Evolutionary conservation across 805 yeast species (phyloP).

Genomic region (Isabelozyma gotoi): DNA sequence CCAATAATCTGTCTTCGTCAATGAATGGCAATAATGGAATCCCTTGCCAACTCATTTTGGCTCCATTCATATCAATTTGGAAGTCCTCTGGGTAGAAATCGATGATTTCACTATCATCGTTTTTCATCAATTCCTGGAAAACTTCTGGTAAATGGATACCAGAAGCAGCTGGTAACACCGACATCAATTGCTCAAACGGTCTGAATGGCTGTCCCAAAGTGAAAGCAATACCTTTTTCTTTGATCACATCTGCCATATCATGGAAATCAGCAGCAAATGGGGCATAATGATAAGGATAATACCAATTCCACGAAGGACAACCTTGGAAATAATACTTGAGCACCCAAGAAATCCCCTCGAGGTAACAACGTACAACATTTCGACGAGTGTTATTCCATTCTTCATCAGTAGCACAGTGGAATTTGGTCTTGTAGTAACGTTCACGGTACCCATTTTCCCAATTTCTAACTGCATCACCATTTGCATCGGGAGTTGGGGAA

Average conservation of each 20-base stretch:
- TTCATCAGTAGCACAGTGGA: constrained; percentile 55
- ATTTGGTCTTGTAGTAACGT: constrained; percentile 79
- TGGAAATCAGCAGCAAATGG: constrained; percentile 92
- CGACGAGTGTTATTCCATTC: constrained; percentile 53
- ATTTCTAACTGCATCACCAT: constrained; percentile 55
- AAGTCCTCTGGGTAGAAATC: constrained; percentile 91
- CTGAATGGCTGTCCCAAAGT: constrained; percentile 73
- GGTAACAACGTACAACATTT: constrained; percentile 66
- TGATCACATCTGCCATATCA: constrained; percentile 47
- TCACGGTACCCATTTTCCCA: constrained; percentile 87
- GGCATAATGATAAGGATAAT: constrained; percentile 94
- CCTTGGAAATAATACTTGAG: constrained; percentile 93
- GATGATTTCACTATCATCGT: constrained; percentile 75
- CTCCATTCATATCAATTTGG: constrained; percentile 92
- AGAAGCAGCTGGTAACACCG: constrained; percentile 92
- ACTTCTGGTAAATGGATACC: constrained; percentile 81
- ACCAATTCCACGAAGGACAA: constrained; percentile 99
- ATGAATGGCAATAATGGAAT: constrained; percentile 88
- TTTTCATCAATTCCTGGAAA: constrained; percentile 79
- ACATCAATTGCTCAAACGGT: constrained; percentile 93
- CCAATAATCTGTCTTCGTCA: constrained; percentile 72
- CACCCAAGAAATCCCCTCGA: constrained; percentile 98
- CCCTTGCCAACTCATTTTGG: constrained; percentile 94
- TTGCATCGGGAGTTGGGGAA: constrained; percentile 12
- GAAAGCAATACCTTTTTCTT: constrained; percentile 53